A percentile compares a stretch with the other conserved stretches of the same genome.
Evolutionary conservation across 2,329 filamentous ascomycete genomes (phyloP).

Genomic region (Epichloe glyceriae): DNA sequence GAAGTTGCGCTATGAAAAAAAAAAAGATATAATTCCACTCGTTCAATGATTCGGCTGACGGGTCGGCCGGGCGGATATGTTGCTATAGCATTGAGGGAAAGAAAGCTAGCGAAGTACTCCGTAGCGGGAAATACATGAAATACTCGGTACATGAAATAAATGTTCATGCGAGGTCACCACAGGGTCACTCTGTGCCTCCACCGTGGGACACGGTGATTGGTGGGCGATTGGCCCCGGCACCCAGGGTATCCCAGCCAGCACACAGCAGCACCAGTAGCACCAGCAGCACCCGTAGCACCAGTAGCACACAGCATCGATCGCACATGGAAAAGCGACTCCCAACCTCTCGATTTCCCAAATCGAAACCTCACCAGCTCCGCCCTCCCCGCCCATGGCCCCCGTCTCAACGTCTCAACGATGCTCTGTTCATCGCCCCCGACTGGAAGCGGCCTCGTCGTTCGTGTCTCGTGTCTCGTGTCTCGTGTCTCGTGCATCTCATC

Average conservation of each 20-base stretch:
- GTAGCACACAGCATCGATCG: neutral
- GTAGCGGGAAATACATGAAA: neutral
- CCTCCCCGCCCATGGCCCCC: neutral
- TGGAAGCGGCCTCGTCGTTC: neutral
- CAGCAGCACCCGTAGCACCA: too few species aligned
- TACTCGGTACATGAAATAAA: neutral
- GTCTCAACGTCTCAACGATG: too few species aligned
- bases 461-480: neutral
- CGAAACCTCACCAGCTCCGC: neutral
- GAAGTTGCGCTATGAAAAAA: neutral
- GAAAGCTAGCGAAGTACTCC: neutral
- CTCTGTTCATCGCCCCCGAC: neutral
- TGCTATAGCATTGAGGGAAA: neutral
- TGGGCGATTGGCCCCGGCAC: neutral
- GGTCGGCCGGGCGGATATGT: neutral
- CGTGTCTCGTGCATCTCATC: neutral
- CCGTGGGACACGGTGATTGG: neutral
- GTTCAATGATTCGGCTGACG: neutral
- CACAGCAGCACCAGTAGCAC: too few species aligned
- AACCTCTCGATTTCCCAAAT: constrained; percentile 8
- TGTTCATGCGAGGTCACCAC: too few species aligned
- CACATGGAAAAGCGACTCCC: neutral
- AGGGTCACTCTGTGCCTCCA: too few species aligned
- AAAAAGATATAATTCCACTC: too few species aligned
- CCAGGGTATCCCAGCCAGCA: neutral